Conservation (phyloP, 2,329 filamentous ascomycete species). For the Laburnicola sp. region DNA sequence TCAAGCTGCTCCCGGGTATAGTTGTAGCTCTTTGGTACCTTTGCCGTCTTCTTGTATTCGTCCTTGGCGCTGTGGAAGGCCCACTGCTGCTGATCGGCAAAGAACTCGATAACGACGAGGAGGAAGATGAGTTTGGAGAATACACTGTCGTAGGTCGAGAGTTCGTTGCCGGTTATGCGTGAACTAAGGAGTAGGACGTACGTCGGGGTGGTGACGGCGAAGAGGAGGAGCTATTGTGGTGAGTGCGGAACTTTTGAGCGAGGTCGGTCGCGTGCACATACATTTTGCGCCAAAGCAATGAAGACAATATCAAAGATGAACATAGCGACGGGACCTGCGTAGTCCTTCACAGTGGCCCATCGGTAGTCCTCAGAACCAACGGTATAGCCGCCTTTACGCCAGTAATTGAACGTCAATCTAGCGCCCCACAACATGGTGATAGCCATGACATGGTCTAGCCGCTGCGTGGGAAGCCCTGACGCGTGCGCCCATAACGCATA, state of each 20-base stretch:
- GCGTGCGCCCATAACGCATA: slow-evolving; percentile 81
- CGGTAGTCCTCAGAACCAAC: slow-evolving; percentile 93
- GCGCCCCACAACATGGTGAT: slow-evolving; percentile 81
- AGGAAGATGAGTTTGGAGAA: slow-evolving; percentile 60
- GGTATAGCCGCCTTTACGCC: slow-evolving; percentile 88
- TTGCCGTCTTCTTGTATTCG: slow-evolving; percentile 71
- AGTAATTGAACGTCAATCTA: slow-evolving; percentile 95
- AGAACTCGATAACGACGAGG: slow-evolving; percentile 68
- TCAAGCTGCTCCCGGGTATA: slow-evolving; percentile 78
- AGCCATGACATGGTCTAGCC: slow-evolving; percentile 71
- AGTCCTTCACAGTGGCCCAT: slow-evolving; percentile 75
- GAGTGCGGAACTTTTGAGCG: slow-evolving; percentile 3
- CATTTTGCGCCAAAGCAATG: slow-evolving; percentile 76
- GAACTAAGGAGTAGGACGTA: slow-evolving; percentile 80
- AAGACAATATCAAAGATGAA: slow-evolving; percentile 88
- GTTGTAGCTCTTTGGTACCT: slow-evolving; percentile 64
- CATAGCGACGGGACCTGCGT: slow-evolving; percentile 67
- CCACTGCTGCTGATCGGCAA: slow-evolving; percentile 95
- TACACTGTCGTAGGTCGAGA: slow-evolving; percentile 58
- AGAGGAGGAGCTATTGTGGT: slow-evolving; percentile 67
- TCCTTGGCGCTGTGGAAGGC: slow-evolving; percentile 81
- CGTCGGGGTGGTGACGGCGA: slow-evolving; percentile 75
- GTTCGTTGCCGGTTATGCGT: slow-evolving; percentile 59
- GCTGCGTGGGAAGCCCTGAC: slow-evolving; percentile 68
- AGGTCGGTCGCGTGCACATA: slow-evolving; percentile 31